These are phyloP conservation scores for Sporothrix mexicana DNA, from an alignment of 2,329 filamentous ascomycete genomes.

Conservation along the genomic window DNA sequence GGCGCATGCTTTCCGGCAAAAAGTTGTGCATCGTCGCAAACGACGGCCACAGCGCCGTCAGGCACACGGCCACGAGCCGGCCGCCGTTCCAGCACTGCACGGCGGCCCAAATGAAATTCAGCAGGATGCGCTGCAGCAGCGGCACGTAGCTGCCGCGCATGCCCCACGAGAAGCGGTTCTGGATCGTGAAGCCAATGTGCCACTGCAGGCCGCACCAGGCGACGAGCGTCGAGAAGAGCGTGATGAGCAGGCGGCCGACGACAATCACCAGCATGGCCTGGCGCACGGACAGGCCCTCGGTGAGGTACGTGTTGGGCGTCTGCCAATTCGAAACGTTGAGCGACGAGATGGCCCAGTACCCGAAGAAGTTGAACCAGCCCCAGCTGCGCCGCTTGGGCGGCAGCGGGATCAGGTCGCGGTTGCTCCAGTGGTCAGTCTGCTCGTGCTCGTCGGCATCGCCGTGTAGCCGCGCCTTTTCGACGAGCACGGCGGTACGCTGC, in stretches of 20 bases:
- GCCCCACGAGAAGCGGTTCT: slow-evolving; percentile 58
- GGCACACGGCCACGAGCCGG: slow-evolving; percentile 47
- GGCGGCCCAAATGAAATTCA: slow-evolving; percentile 59
- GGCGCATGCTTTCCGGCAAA: slow-evolving; percentile 39
- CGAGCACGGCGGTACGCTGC: background rate
- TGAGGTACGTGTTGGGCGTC: slow-evolving; percentile 34
- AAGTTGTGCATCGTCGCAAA: slow-evolving; percentile 41
- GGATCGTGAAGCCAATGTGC: slow-evolving; percentile 58
- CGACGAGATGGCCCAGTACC: slow-evolving; percentile 33
- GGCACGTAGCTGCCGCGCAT: slow-evolving; percentile 56
- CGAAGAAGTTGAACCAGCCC: slow-evolving; percentile 37
- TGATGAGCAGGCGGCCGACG: slow-evolving; percentile 51
- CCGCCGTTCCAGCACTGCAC: slow-evolving; percentile 52
- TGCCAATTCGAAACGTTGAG: slow-evolving; percentile 37
- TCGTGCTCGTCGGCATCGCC: slow-evolving; percentile 32
- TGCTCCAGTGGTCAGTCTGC: slow-evolving; percentile 36
- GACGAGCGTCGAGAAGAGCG: slow-evolving; percentile 51
- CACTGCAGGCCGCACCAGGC: slow-evolving; percentile 56
- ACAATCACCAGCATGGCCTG: slow-evolving; percentile 57
- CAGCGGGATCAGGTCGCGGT: slow-evolving; percentile 38
- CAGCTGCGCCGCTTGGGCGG: slow-evolving; percentile 37
- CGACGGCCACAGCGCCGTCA: slow-evolving; percentile 42
- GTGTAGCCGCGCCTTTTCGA: slow-evolving; percentile 15
- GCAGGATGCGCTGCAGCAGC: slow-evolving; percentile 52
- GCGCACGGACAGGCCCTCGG: slow-evolving; percentile 51